Base-by-base conservation (phyloP, 1,284 basidiomycete species). In the Ceratobasidium sp. region DNA sequence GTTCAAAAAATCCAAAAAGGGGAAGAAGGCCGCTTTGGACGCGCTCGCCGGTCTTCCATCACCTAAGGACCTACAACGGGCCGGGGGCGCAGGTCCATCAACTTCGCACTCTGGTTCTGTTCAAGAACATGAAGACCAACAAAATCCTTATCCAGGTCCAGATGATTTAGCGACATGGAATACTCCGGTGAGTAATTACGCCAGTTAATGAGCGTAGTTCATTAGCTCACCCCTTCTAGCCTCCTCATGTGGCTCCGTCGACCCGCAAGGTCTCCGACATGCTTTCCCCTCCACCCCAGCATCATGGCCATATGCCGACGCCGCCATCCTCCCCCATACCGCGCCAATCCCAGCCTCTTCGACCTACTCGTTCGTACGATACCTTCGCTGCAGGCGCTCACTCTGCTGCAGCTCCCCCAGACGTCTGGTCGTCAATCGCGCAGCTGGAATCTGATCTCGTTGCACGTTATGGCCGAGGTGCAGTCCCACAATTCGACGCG, bases 391-490 rank as follows among this genome's bases (percentile, higher is more conserved):
- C 62, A 14, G 62, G 48, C 9, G 41, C 56, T 5, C 67, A 72
- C 14, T 48, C 67, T 17, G 45, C 41, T 11, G 56, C 54, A 29
- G 19, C 15, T 36, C 29, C 33, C 9, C 41, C 54, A 5, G 67
- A 72, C 29, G 60, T 72, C 45, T 72, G 67, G 67, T 41, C 54
- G 4, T 72, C 67, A 29, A 72, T 72, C 36, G 44, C 67, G 22
- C 67, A 72, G 17, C 67, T 72, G 6, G 67, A 72, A 47, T 72
- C 67, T 27, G 67, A 72, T 31, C 67, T 72, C 27, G 67, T 72
- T 45, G 56, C 67, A 4, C 67, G 67, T n/a, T 72, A 72, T 50
- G 67, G 67, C 1, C 54, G 67, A 15, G 67, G 67, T 29, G 67
- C 67, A 1, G 67, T 72, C 4, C 67, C 67, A 3, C 67, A 72